phyloP scores from a whole-genome alignment of 306 rosid genomes.

The Cicer chorassanicum region DNA sequence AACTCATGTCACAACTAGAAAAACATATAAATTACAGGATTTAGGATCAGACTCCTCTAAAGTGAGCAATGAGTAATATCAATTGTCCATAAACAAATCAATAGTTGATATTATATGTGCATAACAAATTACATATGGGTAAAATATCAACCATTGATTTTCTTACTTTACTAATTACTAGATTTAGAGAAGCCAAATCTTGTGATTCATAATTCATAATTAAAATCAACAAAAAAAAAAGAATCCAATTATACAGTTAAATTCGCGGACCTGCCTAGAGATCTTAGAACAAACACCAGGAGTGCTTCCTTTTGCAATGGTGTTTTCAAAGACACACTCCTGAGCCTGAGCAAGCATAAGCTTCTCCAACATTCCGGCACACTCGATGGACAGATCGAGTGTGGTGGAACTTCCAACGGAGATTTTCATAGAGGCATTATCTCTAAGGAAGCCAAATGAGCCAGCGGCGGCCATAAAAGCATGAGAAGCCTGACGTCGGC shows the following conservation, averaged over 20 bases:
- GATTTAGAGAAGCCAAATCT: too few species aligned
- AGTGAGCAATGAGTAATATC: too few species aligned
- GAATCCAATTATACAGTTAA: neutral
- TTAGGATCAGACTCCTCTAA: too few species aligned
- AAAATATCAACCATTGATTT: too few species aligned
- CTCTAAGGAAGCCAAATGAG: conserved; percentile 72
- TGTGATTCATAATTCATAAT: neutral
- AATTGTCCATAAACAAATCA: too few species aligned
- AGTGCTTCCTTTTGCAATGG: conserved; percentile 92
- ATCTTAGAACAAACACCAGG: conserved; percentile 98
- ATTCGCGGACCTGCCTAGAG: conserved; percentile 81
- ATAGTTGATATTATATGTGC: too few species aligned
- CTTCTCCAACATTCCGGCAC: conserved; percentile 92
- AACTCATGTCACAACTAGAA: neutral
- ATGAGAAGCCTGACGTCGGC: conserved; percentile 77
- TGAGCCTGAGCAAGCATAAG: conserved; percentile 98
- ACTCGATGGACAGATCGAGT: conserved; percentile 79
- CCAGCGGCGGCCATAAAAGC: conserved; percentile 91
- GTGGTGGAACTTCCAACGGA: conserved; percentile 82
- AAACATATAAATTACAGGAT: too few species aligned
- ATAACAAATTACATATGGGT: too few species aligned
- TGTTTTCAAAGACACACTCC: conserved; percentile 92
- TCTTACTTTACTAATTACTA: too few species aligned
- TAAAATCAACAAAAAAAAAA: neutral
- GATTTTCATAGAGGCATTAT: conserved; percentile 80